phyloP scores from a whole-genome alignment of 139 green algal species.

The Asterochloris erici region DNA sequence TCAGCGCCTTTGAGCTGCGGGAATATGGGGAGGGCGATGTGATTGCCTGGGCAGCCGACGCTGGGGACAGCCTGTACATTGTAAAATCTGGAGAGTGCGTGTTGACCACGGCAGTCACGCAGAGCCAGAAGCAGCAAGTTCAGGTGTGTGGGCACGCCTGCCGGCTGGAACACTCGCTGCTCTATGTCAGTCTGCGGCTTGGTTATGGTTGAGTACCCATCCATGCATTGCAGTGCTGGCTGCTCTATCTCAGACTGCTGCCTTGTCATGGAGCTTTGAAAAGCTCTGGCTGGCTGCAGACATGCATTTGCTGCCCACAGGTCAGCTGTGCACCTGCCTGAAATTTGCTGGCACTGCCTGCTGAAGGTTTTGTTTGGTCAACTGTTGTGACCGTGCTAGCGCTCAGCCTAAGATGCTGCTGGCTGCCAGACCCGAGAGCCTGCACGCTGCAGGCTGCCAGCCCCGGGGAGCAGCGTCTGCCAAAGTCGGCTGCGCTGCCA shows the following conservation, averaged over 20 bases:
- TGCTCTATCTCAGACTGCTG: too few species aligned
- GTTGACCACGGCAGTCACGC: conserved; percentile 6
- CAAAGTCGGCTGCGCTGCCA: neutral
- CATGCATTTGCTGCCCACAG: too few species aligned
- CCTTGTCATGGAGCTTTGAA: too few species aligned
- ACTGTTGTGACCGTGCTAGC: too few species aligned
- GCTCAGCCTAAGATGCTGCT: too few species aligned
- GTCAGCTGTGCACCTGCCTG: too few species aligned
- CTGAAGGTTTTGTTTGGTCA: too few species aligned
- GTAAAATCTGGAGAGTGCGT: conserved; percentile 12
- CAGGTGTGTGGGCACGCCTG: neutral
- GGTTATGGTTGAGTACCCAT: too few species aligned
- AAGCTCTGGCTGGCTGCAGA: too few species aligned
- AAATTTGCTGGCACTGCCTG: too few species aligned
- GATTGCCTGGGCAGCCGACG: conserved; percentile 10
- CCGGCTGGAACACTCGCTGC: neutral
- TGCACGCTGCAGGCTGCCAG: neutral
- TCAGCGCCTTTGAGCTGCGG: conserved; percentile 16
- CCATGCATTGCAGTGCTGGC: too few species aligned
- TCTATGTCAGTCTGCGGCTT: too few species aligned
- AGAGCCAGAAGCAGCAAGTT: neutral
- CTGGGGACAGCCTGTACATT: conserved; percentile 13
- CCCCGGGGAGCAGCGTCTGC: neutral
- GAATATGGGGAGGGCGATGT: conserved; percentile 16
- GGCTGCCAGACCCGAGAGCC: neutral